Evolutionary conservation across 2,329 filamentous ascomycete genomes (phyloP), one percentile per base, ranked within the genome.

Genomic region (Ramichloridium luteum): DNA sequence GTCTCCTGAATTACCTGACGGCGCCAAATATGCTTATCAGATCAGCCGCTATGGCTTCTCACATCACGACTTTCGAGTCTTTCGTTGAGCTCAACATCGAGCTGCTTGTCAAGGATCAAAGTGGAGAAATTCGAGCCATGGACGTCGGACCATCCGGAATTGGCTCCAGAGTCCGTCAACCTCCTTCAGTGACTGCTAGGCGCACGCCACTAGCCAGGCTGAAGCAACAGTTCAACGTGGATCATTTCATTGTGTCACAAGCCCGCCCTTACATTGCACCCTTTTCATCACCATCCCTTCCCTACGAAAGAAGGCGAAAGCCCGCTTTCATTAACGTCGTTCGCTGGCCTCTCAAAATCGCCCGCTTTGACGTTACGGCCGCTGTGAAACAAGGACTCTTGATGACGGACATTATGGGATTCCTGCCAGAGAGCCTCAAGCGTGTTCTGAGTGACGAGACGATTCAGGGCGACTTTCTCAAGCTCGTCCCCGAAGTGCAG

Each of bases 171-270:
- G 9, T 22, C 25, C 27, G 70, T 75, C 74, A 4, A 67, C 72
- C 36, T 68, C 70, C 13, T 71, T 68, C 5, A 76, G 79, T 54
- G 67, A 68, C 25, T 76, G 81, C 39, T 73, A 31, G 73, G 25
- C 76, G 75, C 41, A 74, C 70, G 0, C 74, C 74, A 1, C 67
- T 90, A 1, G 68, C 74, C 32, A 72, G 82, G 23, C 76, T 90
- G 16, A 74, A 79, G 5, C 80, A 88, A 58, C 70, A 88, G 8
- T 90, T 90, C 67, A 92, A 92, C 53, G 82, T 92, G 32, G 92
- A 93, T 52, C 86, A 94, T 61, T 94, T 92, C 59, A 84, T 96
- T 42, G 76, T 96, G 44, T 90, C 81, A 43, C 88, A 94, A 60
- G 85, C 88, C 1, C 71, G 86, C 3, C 88, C 88, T 0, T 93